Base-by-base conservation (phyloP, 1,284 basidiomycete species). In the Marasmius oreades region DNA sequence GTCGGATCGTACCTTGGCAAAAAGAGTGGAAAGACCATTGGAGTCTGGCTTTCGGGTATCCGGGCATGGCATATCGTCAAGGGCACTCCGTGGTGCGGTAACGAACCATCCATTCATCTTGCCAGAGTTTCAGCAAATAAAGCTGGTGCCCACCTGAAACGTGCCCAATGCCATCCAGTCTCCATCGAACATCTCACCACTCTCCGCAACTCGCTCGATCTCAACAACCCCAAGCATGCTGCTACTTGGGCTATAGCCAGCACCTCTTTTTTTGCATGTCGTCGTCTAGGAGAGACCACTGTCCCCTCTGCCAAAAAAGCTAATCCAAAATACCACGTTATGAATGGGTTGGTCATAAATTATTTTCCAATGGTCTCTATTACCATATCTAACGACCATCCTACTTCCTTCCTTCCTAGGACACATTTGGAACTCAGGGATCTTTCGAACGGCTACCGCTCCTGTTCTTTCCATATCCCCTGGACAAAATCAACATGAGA, bases 231-330 rank as follows among this genome's bases (percentile, higher is more conserved):
- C 2, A 34, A 42, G 0, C 56, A 61, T 20, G 51, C 34, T 3
- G 37, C 57, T 7, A 44, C 58, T 2, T 61, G 57, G 57, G 56
- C 53, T 0, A 31, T 47, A 8, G 56, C 59, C 1, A n/a, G 54
- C 5, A 18, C 14, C 3, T 34, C 50, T 0, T 61, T 61, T 43
- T 58, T 43, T 28, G 54, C 45, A 1, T 61, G 59, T 23, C 33
- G 57, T 2, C 51, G 57, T 22, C 46, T 61, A 0, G 59, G 59
- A 1, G 57, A 61, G 23, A n/a, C 50, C 3, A 54, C 55, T 1
- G n/a, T 59, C 1, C 51, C 55, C 5, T 43, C 55, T 3, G 1
- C 5, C 0, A 10, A n/a, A 1, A 12, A 28, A 2, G 56, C 57
- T 24, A 22, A 53, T 31, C 51, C 36, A 2, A 46, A 42, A 20